Conservation (phyloP, 371 early-diverging fungal genomes). For the Apophysomyces elegans region DNA sequence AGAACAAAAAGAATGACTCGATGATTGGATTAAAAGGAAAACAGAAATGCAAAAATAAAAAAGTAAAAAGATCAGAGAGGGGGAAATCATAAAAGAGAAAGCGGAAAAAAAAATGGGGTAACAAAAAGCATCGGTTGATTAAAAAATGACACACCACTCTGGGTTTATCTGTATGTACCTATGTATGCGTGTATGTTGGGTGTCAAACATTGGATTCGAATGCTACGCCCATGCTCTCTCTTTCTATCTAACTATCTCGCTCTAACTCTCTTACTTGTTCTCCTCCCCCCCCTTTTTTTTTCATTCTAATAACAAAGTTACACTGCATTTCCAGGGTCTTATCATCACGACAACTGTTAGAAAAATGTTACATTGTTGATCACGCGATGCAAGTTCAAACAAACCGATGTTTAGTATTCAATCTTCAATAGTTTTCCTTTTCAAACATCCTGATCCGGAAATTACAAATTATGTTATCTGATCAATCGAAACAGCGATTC, state of each 20-base stretch:
- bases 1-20: neutral
- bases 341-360: neutral
- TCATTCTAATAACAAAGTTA: neutral
- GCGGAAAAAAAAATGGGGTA: no score
- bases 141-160: no score
- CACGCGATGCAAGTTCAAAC: neutral
- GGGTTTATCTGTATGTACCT: no score
- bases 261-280: neutral
- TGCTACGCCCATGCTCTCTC: no score
- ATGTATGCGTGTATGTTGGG: no score
- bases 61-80: no score
- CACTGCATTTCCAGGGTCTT: constrained; percentile 11
- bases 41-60: no score
- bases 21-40: neutral
- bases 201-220: no score
- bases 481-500: constrained; percentile 10
- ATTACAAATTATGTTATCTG: neutral
- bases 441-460: neutral
- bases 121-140: no score
- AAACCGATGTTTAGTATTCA: neutral
- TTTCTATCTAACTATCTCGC: no score
- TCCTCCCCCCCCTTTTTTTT: neutral
- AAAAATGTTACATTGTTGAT: neutral
- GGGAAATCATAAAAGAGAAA: no score
- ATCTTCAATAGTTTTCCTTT: neutral